Percentiles rank a stretch among this genome's conserved stretches.
Evolutionary conservation across 768 basidiomycete genomes (phyloP).

Genomic region (Podaxis sp.): DNA sequence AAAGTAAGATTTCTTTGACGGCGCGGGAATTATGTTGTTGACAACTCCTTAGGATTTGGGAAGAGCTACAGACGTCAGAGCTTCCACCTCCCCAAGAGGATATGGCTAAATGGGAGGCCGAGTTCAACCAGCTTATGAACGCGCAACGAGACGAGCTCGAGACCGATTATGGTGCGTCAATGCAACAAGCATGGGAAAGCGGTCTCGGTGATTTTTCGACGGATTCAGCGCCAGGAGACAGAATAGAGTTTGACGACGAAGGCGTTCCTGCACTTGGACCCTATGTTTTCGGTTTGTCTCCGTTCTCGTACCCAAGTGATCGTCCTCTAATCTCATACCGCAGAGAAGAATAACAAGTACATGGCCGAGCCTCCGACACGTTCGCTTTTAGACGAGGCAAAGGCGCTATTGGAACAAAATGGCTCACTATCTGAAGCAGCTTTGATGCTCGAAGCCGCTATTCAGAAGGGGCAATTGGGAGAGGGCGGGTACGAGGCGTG

Average conservation of each 20-base stretch:
- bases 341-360: conserved; percentile 75
- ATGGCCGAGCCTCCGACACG: conserved; percentile 45
- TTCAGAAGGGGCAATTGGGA: conserved; percentile 77
- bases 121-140: conserved; percentile 78
- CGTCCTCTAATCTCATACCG: conserved; percentile 8
- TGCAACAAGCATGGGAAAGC: conserved; percentile 65
- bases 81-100: conserved; percentile 59
- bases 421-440: conserved; percentile 88
- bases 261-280: conserved; percentile 72
- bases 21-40: background rate
- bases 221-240: conserved; percentile 21
- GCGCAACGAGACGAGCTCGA: conserved; percentile 63
- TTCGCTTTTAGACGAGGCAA: conserved; percentile 69
- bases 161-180: conserved; percentile 52
- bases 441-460: conserved; percentile 86
- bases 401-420: conserved; percentile 71
- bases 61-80: conserved; percentile 56
- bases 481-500: conserved; percentile 87
- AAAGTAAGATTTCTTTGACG: conserved; percentile 36
- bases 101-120: conserved; percentile 77
- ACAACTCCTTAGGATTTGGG: conserved; percentile 51
- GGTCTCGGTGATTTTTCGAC: conserved; percentile 44
- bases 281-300: conserved; percentile 70
- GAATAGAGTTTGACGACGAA: conserved; percentile 58
- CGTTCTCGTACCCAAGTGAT: background rate